phyloP scores from a whole-genome alignment of 176 grass and related monocot genomes.

The Otatea glauca region DNA sequence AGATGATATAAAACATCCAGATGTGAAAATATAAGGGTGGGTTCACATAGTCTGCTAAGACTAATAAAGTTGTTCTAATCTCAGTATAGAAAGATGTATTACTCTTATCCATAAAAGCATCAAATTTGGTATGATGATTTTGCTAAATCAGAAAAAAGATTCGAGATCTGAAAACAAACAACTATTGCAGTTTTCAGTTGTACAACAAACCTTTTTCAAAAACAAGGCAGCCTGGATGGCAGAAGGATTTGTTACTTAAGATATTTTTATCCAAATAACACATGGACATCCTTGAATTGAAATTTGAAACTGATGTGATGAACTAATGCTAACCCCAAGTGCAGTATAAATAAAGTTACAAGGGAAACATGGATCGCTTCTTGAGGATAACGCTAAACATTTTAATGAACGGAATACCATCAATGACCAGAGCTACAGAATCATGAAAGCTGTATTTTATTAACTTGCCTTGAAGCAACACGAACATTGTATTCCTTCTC shows the following conservation, averaged over 20 bases:
- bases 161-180: constrained; percentile 1
- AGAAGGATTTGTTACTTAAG: constrained; percentile 9
- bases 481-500: constrained; percentile 77
- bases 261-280: constrained; percentile 20
- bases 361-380: neutral
- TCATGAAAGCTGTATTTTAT: neutral
- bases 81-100: neutral
- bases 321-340: constrained; percentile 14
- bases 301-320: constrained; percentile 12
- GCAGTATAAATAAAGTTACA: constrained; percentile 9
- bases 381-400: neutral
- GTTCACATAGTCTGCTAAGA: neutral
- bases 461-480: constrained; percentile 77
- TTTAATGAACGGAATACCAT: neutral
- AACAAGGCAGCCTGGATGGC: constrained; percentile 10
- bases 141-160: neutral
- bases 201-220: neutral
- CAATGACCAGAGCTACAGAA: constrained; percentile 15
- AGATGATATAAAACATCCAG: constrained; percentile 25
- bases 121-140: neutral
- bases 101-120: neutral
- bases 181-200: neutral
- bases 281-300: neutral
- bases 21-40: constrained; percentile 10
- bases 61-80: neutral